Base-by-base conservation (phyloP, 768 basidiomycete genomes). In the Boletus reticulatus region DNA sequence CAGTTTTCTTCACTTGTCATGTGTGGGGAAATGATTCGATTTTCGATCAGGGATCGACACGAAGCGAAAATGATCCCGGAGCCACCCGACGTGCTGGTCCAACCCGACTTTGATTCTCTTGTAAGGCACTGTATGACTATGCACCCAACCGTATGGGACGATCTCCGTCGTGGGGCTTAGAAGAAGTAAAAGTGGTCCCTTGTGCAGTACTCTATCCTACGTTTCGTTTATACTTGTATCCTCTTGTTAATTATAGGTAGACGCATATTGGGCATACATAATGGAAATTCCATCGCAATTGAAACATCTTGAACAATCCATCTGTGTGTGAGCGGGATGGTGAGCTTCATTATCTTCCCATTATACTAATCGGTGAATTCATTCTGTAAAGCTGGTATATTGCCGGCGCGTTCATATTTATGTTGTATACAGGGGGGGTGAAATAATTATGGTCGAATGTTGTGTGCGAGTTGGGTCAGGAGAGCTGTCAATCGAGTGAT, bases 91-190 rank as follows among this genome's bases (percentile, higher is more conserved):
- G 54, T 73, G 10, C 48, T 72, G 20, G 37, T 67, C 43, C 48
- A 58, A 29, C 70, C 70, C 7, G 56, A 61, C 14, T 69, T 76
- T 37, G 77, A 80, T 44, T 68, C 75, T 46, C 73, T 82, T n/a
- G 65, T 80, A 4, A 67, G 63, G 41, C 84, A 86, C 60, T 82
- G 78, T 63, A 66, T 71, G 58, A 67, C 62, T 14, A 77, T 79
- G 57, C 84, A 86, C 48, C 75, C 74, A 5, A 58, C 70, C 4
- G 78, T 75, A 17, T 85, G 84, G 83, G 67, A 76, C n/a, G 65
- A 67, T 27, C 58, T 81, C 36, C 76, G 60, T 48, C 58, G 47
- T 49, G 68, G 55, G 43, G 49, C 24, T n/a, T 67, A 49, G 39
- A 4, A n/a, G n/a, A n/a, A n/a, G n/a, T n/a, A 31, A 31, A 50